phyloP scores from a whole-genome alignment of 2,329 filamentous ascomycete genomes.

The Sclerotinia borealis region DNA sequence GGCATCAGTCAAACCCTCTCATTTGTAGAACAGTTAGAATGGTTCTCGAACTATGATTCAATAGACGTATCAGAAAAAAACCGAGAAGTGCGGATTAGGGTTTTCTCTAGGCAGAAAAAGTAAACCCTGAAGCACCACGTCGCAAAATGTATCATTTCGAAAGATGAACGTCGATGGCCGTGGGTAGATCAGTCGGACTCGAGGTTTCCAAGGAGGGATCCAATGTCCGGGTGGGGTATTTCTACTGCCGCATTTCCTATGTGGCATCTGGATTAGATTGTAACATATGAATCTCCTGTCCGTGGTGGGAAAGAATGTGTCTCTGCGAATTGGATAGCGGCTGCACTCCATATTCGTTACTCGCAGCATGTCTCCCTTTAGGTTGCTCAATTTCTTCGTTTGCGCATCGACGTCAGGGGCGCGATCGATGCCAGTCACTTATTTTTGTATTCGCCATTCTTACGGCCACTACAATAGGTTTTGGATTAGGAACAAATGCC shows the following conservation, averaged over 20 bases:
- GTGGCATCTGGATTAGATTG: background rate
- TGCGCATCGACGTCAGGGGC: conserved; percentile 31
- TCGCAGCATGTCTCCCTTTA: conserved; percentile 33
- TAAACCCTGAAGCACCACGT: background rate
- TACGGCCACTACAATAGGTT: conserved; percentile 25
- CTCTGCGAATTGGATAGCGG: too few relatives aligned
- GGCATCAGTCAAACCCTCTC: too few relatives aligned
- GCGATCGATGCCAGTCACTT: conserved; percentile 31
- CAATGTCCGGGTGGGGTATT: too few relatives aligned
- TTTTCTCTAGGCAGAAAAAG: background rate
- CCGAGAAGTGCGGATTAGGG: too few relatives aligned
- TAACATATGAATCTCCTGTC: background rate
- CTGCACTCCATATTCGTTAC: conserved; percentile 30
- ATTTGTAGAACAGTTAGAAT: background rate
- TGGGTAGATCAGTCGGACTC: too few relatives aligned
- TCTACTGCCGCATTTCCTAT: background rate
- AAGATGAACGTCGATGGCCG: too few relatives aligned
- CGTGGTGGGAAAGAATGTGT: too few relatives aligned
- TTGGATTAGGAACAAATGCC: conserved; percentile 23
- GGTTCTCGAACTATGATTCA: background rate
- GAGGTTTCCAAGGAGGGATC: too few relatives aligned
- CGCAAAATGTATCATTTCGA: too few relatives aligned
- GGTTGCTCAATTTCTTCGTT: conserved; percentile 36
- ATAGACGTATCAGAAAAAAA: background rate
- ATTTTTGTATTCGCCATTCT: conserved; percentile 30